phyloP scores from a whole-genome alignment of 805 yeast species.

The Schwanniomyces polymorphus region DNA sequence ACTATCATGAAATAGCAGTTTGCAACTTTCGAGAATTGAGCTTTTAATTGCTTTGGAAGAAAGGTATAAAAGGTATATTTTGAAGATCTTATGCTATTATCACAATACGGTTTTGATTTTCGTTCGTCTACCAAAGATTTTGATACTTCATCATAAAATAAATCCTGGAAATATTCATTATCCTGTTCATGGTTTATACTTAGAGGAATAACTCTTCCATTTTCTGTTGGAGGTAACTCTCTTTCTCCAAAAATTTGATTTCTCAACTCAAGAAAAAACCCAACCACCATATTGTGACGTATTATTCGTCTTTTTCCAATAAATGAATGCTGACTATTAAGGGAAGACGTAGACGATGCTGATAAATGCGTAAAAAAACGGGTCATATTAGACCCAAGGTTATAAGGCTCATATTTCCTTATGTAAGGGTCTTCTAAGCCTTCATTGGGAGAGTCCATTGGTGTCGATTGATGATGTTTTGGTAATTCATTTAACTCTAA shows the following conservation, averaged over 20 bases:
- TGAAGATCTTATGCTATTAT: slow-evolving; percentile 80
- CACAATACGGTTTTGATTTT: slow-evolving; percentile 54
- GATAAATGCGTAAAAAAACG: slow-evolving; percentile 24
- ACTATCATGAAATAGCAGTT: slow-evolving; percentile 87
- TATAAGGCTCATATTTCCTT: slow-evolving; percentile 10
- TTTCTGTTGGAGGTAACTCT: slow-evolving; percentile 51
- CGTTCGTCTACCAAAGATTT: slow-evolving; percentile 67
- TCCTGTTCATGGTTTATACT: slow-evolving; percentile 41
- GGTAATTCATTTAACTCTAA: neutral
- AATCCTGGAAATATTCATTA: slow-evolving; percentile 27
- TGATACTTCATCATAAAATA: slow-evolving; percentile 18
- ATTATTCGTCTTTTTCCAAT: slow-evolving; percentile 13
- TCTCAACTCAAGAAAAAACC: slow-evolving; percentile 17
- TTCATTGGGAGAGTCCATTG: neutral
- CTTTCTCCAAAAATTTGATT: slow-evolving; percentile 46
- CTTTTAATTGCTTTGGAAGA: slow-evolving; percentile 82
- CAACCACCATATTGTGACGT: slow-evolving; percentile 11
- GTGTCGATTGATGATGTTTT: neutral
- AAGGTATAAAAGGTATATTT: slow-evolving; percentile 80
- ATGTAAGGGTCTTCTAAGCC: neutral
- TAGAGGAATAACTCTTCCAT: slow-evolving; percentile 79
- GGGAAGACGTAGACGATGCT: slow-evolving; percentile 11
- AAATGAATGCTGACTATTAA: slow-evolving; percentile 16
- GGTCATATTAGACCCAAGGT: slow-evolving; percentile 9
- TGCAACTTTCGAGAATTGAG: slow-evolving; percentile 92